Base-by-base conservation (phyloP, 345 rosid genomes). In the Nephelium lappaceum region DNA sequence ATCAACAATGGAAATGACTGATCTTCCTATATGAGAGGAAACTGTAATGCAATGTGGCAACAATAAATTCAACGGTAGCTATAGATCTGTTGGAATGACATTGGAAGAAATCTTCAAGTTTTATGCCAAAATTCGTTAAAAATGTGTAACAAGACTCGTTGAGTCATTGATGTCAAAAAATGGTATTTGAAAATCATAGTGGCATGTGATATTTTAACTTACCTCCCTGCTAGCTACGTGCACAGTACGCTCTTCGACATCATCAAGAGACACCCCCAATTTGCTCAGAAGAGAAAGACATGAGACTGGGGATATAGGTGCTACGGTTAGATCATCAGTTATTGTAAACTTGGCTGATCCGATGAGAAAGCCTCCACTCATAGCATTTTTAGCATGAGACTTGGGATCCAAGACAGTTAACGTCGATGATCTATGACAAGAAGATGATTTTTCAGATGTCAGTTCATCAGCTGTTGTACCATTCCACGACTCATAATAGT, bases 161-260 rank as follows among this genome's bases (percentile, higher is more conserved):
- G 4, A 31, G 36, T 31, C 36, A 31, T 31, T 31, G 3, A 1
- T 25, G 39, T 5, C 19, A 8, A 64, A 36, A 64, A 5, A 63
- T 49, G 3, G 36, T 31, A 31, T 31, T 31, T 31, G 36, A 31
- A 31, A 31, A 31, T 31, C 6, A 49, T 12, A 3, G 51, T 43
- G 39, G 16, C 23, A 53, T n/a, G 2, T 18, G 67, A 18, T 18
- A 12, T 5, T 27, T 23, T 61, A 16, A 58, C 60, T 51, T 72
- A 77, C 83, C 75, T 84, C 81, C 16, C 68, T 39, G 3, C 15
- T 63, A 16, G 77, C 74, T 3, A 81, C 64, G 27, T 71, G 55
- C 12, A 79, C 74, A 8, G 18, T 2, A 6, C 24, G 73, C 58
- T 79, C 79, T 27, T 63, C 73, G 11, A 73, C 15, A 25, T 81